A percentile compares a stretch with the other conserved stretches of the same genome.
These are phyloP conservation scores for Pichia manshurica DNA, from an alignment of 805 yeast species.

Conservation along the genomic window DNA sequence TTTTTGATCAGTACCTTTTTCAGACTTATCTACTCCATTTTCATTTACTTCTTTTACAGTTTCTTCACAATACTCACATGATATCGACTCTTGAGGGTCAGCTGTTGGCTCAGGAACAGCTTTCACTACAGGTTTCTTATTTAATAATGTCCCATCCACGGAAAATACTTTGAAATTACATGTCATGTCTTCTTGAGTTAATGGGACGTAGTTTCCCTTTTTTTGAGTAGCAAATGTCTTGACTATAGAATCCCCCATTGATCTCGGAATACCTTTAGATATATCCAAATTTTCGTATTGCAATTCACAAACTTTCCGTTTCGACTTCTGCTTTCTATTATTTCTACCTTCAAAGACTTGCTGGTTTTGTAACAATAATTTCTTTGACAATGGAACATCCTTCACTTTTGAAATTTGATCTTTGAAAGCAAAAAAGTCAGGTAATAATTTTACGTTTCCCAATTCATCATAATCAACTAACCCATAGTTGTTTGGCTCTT, in stretches of 20 bases:
- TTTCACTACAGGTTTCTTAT: conserved; percentile 21
- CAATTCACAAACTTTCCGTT: conserved; percentile 30
- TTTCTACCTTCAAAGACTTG: conserved; percentile 6
- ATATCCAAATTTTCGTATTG: conserved; percentile 40
- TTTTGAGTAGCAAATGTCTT: conserved; percentile 13
- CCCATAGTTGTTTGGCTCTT: conserved; percentile 77
- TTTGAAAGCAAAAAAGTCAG: conserved; percentile 40
- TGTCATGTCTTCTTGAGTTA: conserved; percentile 38
- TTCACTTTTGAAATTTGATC: conserved; percentile 36
- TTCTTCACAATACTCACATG: conserved; percentile 8
- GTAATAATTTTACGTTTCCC: conserved; percentile 39
- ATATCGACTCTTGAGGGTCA: conserved; percentile 4
- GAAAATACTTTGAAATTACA: conserved; percentile 38
- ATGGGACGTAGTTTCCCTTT: conserved; percentile 45
- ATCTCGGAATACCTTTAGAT: conserved; percentile 43
- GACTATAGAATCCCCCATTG: conserved; percentile 12
- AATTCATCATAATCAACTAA: conserved; percentile 45
- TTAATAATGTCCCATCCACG: conserved; percentile 35
- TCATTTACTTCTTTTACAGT: not conserved
- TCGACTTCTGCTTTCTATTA: not conserved
- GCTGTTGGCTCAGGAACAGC: conserved; percentile 23
- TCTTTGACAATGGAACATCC: conserved; percentile 23
- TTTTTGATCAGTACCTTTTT: not conserved
- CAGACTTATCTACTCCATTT: not conserved
- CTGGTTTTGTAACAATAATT: conserved; percentile 18